These are phyloP conservation scores for Citrus cavaleriei DNA, from an alignment of 345 rosid species.

Conservation along the genomic window DNA sequence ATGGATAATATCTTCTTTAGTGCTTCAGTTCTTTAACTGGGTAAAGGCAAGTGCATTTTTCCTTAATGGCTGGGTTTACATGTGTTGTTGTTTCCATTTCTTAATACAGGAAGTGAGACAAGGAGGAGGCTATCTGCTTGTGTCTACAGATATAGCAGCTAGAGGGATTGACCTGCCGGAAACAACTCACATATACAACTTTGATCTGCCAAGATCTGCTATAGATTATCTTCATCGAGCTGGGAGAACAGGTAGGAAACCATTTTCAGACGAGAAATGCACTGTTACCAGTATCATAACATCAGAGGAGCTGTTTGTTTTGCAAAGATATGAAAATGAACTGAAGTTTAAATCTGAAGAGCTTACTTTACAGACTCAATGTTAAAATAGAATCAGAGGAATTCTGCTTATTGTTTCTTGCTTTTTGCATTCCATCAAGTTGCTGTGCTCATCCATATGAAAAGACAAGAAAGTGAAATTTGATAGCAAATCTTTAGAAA, in stretches of 20 bases:
- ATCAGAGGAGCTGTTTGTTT: conserved; percentile 76
- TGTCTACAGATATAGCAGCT: conserved; percentile 91
- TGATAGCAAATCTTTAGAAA: neutral
- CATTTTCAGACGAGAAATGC: conserved; percentile 78
- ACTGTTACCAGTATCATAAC: conserved; percentile 60
- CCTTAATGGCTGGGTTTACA: neutral
- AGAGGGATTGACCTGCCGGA: conserved; percentile 89
- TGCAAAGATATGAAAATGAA: conserved; percentile 87
- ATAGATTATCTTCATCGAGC: conserved; percentile 87
- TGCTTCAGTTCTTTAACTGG: neutral
- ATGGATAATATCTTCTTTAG: neutral
- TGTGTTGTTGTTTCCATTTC: neutral
- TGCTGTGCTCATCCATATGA: neutral
- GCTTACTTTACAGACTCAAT: conserved; percentile 25
- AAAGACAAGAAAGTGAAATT: neutral
- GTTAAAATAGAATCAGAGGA: conserved; percentile 11
- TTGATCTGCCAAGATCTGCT: conserved; percentile 76
- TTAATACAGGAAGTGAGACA: conserved; percentile 61
- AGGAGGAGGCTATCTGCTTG: conserved; percentile 79
- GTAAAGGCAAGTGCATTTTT: neutral
- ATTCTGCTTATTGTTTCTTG: neutral
- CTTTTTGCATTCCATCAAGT: conserved; percentile 1
- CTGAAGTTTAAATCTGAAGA: conserved; percentile 72
- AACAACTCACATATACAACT: conserved; percentile 90
- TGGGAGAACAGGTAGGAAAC: conserved; percentile 91